Conservation (phyloP, 169 alveolate species). For the Plasmodium gaboni region DNA sequence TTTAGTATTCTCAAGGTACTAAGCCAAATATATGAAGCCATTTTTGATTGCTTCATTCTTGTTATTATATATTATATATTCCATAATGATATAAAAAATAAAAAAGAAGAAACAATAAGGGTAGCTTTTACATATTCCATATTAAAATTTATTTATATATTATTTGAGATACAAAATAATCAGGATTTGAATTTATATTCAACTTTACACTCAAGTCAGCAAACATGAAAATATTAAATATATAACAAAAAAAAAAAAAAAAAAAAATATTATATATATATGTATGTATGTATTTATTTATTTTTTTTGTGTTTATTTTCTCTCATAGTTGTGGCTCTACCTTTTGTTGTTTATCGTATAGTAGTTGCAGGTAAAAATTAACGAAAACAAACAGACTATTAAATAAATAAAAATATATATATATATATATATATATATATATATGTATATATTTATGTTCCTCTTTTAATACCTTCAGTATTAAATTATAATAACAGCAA, state of each 20-base stretch:
- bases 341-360: conserved; percentile 35
- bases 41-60: conserved; percentile 43
- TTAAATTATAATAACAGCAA: conserved; percentile 25
- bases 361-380: conserved; percentile 22
- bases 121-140: conserved; percentile 24
- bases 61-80: conserved; percentile 18
- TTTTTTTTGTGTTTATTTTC: not conserved
- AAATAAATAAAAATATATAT: not conserved
- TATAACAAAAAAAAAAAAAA: not conserved
- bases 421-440: not conserved
- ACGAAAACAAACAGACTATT: not conserved
- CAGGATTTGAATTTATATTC: conserved; percentile 37
- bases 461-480: conserved; percentile 7
- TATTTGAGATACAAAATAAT: conserved; percentile 61
- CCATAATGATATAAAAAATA: conserved; percentile 12
- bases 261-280: not conserved
- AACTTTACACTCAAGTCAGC: conserved; percentile 28
- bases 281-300: not conserved
- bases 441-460: not conserved
- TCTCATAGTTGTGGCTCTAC: conserved; percentile 45
- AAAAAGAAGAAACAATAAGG: conserved; percentile 34
- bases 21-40: conserved; percentile 65
- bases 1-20: conserved; percentile 61
- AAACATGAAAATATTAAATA: no score
- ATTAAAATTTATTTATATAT: conserved; percentile 34